Conservation (phyloP, 768 basidiomycete genomes). For the Boletus vinaceobasis region DNA sequence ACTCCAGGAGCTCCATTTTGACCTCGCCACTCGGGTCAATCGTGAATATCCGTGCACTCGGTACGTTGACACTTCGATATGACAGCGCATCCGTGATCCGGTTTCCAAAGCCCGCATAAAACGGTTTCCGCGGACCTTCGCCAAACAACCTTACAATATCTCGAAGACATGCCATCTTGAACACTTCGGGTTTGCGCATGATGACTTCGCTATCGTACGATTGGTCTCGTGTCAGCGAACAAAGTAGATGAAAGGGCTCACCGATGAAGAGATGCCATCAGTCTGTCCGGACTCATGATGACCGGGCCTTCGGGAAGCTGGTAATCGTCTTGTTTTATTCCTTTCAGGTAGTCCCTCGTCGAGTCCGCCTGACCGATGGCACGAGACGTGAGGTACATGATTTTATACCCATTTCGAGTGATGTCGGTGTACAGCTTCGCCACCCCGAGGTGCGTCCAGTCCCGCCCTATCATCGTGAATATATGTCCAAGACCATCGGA, state of each 20-base stretch:
- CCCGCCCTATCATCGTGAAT: conserved; percentile 95
- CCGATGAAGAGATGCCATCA: conserved; percentile 95
- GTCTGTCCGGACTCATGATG: conserved; percentile 95
- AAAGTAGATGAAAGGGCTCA: conserved; percentile 33
- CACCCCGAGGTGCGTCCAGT: conserved; percentile 97
- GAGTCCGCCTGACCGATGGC: conserved; percentile 98
- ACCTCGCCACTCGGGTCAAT: conserved; percentile 94
- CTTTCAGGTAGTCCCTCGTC: conserved; percentile 89
- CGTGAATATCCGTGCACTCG: conserved; percentile 93
- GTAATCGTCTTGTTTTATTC: conserved; percentile 93
- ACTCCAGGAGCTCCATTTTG: conserved; percentile 93
- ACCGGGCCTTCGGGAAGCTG: conserved; percentile 97
- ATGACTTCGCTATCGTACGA: conserved; percentile 77
- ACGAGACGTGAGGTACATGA: conserved; percentile 95
- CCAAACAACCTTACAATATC: conserved; percentile 93
- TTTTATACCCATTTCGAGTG: conserved; percentile 91
- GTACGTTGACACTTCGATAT: conserved; percentile 94
- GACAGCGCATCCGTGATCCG: conserved; percentile 97
- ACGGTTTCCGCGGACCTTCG: conserved; percentile 65
- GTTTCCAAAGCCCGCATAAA: conserved; percentile 98
- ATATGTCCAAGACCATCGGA: conserved; percentile 96
- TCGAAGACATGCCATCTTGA: conserved; percentile 98
- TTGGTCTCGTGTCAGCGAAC: neutral
- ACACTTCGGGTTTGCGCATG: conserved; percentile 98
- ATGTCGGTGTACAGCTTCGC: conserved; percentile 98